Percentiles rank a stretch among this genome's conserved stretches.
Evolutionary conservation across 768 basidiomycete genomes (phyloP).

Genomic region (Lactarius quietus): DNA sequence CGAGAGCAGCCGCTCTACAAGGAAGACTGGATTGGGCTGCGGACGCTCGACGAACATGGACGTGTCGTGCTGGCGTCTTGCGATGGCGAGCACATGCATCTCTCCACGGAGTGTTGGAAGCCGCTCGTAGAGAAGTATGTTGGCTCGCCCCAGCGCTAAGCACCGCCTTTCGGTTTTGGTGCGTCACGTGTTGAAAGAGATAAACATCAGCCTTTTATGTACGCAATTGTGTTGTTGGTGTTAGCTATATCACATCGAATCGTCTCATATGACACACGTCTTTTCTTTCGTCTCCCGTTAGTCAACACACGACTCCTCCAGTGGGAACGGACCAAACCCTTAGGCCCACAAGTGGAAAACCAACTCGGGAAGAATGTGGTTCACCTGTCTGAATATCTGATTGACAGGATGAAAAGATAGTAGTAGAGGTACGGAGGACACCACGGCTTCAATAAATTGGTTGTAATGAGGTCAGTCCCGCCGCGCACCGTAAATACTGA

Average conservation of each 20-base stretch:
- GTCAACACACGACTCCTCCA: too few relatives aligned
- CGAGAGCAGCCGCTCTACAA: conserved; percentile 64
- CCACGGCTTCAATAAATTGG: too few relatives aligned
- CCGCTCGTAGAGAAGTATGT: conserved; percentile 33
- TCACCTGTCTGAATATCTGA: too few relatives aligned
- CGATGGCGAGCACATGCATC: conserved; percentile 72
- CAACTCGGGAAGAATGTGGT: too few relatives aligned
- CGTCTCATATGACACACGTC: too few relatives aligned
- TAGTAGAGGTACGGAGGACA: too few relatives aligned
- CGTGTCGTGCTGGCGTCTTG: conserved; percentile 59
- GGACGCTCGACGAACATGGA: conserved; percentile 62
- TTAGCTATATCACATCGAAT: not conserved
- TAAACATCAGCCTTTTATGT: not conserved
- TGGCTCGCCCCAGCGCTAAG: conserved; percentile 20
- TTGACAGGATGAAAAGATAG: too few relatives aligned
- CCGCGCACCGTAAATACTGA: too few relatives aligned
- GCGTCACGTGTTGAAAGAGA: not conserved
- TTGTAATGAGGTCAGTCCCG: too few relatives aligned
- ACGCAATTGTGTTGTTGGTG: not conserved
- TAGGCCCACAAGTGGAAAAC: too few relatives aligned
- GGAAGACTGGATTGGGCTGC: conserved; percentile 81
- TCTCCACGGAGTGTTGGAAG: conserved; percentile 39
- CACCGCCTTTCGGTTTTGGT: not conserved
- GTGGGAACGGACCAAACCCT: too few relatives aligned
- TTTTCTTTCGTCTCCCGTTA: too few relatives aligned